Evolutionary conservation across 2,329 filamentous ascomycete species (phyloP).

Genomic region (Ustilaginoidea virens): DNA sequence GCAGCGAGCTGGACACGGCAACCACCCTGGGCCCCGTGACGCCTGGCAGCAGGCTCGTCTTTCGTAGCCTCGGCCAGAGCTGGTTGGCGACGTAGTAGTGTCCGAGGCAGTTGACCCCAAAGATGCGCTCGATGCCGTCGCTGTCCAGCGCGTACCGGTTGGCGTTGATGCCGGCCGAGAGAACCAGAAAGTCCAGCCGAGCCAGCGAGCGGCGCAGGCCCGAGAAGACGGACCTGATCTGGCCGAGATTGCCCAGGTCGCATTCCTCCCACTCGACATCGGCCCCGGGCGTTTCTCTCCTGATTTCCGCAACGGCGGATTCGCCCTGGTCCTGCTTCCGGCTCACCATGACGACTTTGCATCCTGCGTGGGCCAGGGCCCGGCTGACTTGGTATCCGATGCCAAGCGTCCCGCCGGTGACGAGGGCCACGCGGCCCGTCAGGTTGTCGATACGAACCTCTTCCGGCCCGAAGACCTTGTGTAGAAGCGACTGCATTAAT

Average conservation of each 20-base stretch:
- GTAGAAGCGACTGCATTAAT: slow-evolving; percentile 22
- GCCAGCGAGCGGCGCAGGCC: slow-evolving; percentile 17
- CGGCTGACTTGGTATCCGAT: slow-evolving; percentile 22
- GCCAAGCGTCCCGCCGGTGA: slow-evolving; percentile 22
- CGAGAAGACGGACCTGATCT: slow-evolving; percentile 22
- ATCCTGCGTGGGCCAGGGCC: slow-evolving; percentile 17
- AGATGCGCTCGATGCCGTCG: slow-evolving; percentile 27
- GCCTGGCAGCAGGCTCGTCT: slow-evolving; percentile 20
- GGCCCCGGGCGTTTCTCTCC: slow-evolving; percentile 10
- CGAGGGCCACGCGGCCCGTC: slow-evolving; percentile 19
- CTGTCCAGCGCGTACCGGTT: slow-evolving; percentile 20
- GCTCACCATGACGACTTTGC: slow-evolving; percentile 21
- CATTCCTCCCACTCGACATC: slow-evolving; percentile 25
- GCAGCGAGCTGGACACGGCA: slow-evolving; percentile 24
- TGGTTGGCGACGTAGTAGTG: slow-evolving; percentile 27
- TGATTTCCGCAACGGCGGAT: slow-evolving; percentile 14
- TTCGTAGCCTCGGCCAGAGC: slow-evolving; percentile 25
- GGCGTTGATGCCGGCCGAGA: slow-evolving; percentile 27
- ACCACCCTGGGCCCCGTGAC: slow-evolving; percentile 22
- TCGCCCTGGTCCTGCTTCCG: slow-evolving; percentile 17
- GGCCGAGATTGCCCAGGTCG: slow-evolving; percentile 22
- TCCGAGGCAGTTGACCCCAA: slow-evolving; percentile 28
- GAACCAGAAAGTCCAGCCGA: slow-evolving; percentile 25
- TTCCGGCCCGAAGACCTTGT: slow-evolving; percentile 19
- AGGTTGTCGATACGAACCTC: slow-evolving; percentile 19